These are phyloP conservation scores for Arthrobotrys iridis DNA, from an alignment of 2,329 filamentous ascomycete genomes.

Conservation along the genomic window DNA sequence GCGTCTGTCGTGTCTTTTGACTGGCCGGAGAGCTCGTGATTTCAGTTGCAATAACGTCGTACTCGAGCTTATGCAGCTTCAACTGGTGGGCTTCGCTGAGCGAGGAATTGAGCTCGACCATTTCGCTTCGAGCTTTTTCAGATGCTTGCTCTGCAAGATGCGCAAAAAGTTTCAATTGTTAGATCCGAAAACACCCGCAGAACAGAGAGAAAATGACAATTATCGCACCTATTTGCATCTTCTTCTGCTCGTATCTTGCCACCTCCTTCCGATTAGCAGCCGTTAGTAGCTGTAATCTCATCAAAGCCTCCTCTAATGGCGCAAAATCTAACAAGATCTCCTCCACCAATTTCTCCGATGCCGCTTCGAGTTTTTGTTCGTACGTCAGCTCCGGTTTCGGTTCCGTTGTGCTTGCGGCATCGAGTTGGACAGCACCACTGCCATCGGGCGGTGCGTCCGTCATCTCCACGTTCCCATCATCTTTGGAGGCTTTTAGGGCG, in stretches of 20 bases:
- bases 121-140: slow-evolving; percentile 55
- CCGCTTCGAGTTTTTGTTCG: slow-evolving; percentile 27
- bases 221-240: slow-evolving; percentile 54
- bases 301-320: slow-evolving; percentile 56
- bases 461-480: slow-evolving; percentile 44
- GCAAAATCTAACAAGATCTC: slow-evolving; percentile 58
- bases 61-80: slow-evolving; percentile 57
- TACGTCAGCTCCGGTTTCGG: slow-evolving; percentile 16
- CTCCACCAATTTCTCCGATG: slow-evolving; percentile 51
- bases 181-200: neutral
- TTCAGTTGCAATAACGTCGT: slow-evolving; percentile 58
- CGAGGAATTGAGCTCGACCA: slow-evolving; percentile 55
- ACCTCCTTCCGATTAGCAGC: slow-evolving; percentile 57
- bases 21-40: slow-evolving; percentile 56
- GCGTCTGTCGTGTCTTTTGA: slow-evolving; percentile 58
- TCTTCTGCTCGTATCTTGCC: slow-evolving; percentile 57
- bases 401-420: neutral
- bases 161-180: neutral
- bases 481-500: slow-evolving; percentile 23
- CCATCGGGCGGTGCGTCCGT: slow-evolving; percentile 2
- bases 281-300: slow-evolving; percentile 57
- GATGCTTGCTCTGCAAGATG: slow-evolving; percentile 52
- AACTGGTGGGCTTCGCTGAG: slow-evolving; percentile 53
- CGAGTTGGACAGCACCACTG: neutral
- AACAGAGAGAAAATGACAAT: neutral